A percentile compares a stretch with the other conserved stretches of the same genome.
Evolutionary conservation across 768 basidiomycete species (phyloP).

Genomic region (Rhodotorula paludigena): DNA sequence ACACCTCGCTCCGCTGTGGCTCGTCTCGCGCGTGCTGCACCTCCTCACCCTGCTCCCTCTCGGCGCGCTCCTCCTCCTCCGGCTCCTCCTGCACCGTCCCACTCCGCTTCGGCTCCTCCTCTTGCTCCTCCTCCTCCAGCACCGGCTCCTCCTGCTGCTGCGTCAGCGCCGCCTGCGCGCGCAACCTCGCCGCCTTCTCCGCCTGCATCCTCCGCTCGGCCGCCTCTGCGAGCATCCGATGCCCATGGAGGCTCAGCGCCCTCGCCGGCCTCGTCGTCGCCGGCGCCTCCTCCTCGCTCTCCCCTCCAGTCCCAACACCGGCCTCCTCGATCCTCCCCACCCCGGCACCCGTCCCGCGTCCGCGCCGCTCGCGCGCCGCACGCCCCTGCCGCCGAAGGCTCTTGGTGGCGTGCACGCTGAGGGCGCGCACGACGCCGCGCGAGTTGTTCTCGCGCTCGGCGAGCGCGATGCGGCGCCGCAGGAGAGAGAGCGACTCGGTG

Average conservation of each 20-base stretch:
- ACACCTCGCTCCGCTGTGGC: background rate
- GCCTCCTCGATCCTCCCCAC: background rate
- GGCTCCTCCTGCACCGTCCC: background rate
- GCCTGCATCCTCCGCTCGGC: constrained; percentile 17
- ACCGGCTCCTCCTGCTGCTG: background rate
- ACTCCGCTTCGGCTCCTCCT: background rate
- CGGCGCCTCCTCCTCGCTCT: background rate
- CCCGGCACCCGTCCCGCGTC: background rate
- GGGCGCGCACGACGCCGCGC: constrained; percentile 10
- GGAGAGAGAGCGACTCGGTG: constrained; percentile 2
- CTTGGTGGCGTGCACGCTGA: constrained; percentile 5
- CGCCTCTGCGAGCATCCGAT: constrained; percentile 23
- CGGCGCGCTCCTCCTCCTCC: background rate
- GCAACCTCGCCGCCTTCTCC: background rate
- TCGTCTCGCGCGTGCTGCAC: background rate
- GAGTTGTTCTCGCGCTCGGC: constrained; percentile 12
- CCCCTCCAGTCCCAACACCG: background rate
- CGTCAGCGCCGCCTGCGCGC: background rate
- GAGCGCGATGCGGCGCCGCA: constrained; percentile 12
- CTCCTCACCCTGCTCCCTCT: background rate
- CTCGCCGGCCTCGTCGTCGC: background rate
- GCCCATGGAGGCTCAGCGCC: background rate
- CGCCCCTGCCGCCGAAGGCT: background rate
- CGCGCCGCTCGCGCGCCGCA: background rate
- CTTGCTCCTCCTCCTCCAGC: background rate